A percentile compares a stretch with the other conserved stretches of the same genome.
phyloP scores from a whole-genome alignment of 116 monocot species.

The Phalaenopsis hybrid region DNA sequence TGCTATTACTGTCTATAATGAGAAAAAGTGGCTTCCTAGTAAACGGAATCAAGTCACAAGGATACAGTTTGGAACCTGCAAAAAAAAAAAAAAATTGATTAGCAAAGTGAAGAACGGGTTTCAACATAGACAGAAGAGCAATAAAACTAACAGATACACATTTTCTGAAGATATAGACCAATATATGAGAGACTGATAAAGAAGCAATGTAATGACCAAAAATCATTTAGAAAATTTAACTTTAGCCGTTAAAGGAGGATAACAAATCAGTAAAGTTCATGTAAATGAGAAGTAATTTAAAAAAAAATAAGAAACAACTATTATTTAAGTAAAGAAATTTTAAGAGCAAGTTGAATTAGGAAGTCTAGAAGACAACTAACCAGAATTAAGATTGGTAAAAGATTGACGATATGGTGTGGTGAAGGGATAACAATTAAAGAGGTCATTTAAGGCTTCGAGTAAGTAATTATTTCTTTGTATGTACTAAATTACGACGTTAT shows the following conservation, averaged over 20 bases:
- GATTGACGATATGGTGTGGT: too few relatives aligned
- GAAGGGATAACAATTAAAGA: too few relatives aligned
- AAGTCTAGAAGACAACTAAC: too few relatives aligned
- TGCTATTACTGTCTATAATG: conserved; percentile 70
- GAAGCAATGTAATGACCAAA: neutral
- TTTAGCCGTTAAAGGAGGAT: neutral
- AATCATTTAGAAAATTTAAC: neutral
- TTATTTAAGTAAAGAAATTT: neutral
- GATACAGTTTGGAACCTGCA: conserved; percentile 71
- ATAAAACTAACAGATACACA: neutral
- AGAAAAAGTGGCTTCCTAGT: conserved; percentile 90
- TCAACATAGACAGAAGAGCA: neutral
- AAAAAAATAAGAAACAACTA: too few relatives aligned
- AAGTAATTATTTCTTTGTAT: too few relatives aligned
- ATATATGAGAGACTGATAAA: neutral
- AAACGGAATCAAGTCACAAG: conserved; percentile 87
- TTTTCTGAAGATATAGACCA: neutral
- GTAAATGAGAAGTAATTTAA: neutral
- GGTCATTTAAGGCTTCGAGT: too few relatives aligned
- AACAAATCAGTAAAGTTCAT: neutral
- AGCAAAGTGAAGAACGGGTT: neutral
- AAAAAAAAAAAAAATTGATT: neutral
- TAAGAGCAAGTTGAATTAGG: too few relatives aligned
- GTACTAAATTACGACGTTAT: too few relatives aligned
- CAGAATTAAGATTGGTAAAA: too few relatives aligned